A percentile compares a stretch with the other conserved stretches of the same genome.
phyloP scores from a whole-genome alignment of 306 rosid genomes.

The peach (Prunus persica) region DNA sequence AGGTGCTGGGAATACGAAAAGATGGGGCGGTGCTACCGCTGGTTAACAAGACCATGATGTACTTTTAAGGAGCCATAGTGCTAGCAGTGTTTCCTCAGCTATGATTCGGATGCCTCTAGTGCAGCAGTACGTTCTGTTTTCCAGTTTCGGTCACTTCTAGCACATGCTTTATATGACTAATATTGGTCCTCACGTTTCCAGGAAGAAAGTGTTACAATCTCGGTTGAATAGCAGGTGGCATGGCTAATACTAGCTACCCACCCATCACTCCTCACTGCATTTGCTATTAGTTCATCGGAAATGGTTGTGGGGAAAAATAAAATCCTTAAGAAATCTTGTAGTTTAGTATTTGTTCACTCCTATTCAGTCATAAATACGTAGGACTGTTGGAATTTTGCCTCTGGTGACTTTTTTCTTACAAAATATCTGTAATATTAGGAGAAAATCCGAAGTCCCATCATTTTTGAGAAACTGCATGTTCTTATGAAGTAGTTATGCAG shows the following conservation, averaged over 20 bases:
- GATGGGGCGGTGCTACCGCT: conserved; percentile 76
- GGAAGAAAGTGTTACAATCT: conserved; percentile 29
- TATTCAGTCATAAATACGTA: conserved; percentile 3
- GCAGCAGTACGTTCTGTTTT: conserved; percentile 14
- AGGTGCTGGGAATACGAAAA: conserved; percentile 66
- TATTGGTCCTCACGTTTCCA: conserved; percentile 27
- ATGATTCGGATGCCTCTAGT: conserved; percentile 30
- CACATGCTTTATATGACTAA: conserved; percentile 23
- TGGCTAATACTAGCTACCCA: conserved; percentile 13
- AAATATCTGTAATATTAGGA: neutral
- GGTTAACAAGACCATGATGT: conserved; percentile 89
- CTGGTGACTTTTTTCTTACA: neutral
- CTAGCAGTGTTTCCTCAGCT: conserved; percentile 32
- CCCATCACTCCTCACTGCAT: conserved; percentile 6
- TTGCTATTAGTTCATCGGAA: neutral
- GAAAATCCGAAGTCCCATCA: neutral
- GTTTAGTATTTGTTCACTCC: conserved; percentile 18
- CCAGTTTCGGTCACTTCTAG: conserved; percentile 26
- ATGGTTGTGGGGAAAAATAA: conserved; percentile 11
- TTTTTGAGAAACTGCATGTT: neutral
- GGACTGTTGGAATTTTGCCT: conserved; percentile 2
- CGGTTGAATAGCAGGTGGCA: conserved; percentile 6
- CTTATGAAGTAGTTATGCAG: neutral
- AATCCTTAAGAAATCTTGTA: conserved; percentile 35
- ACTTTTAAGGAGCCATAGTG: conserved; percentile 42